Evolutionary conservation across 2,329 filamentous ascomycete genomes (phyloP), one percentile per base, ranked within the genome.

Genomic region (Metarhizium album): DNA sequence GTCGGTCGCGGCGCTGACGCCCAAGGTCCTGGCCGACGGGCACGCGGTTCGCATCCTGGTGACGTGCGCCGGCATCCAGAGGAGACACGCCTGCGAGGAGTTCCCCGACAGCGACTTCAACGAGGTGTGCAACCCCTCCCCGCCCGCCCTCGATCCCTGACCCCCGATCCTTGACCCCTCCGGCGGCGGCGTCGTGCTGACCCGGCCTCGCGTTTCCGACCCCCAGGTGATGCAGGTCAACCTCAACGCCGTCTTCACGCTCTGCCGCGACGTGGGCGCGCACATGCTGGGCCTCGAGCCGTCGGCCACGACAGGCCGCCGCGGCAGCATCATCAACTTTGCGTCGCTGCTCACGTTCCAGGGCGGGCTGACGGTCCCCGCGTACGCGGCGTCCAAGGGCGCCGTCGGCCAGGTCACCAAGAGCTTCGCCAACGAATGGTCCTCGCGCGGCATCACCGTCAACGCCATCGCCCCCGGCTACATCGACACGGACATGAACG

Each of bases 401-500:
- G 90, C 86, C 8, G 83, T 95, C 0, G 84, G 81, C 5, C 89
- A 95, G 70, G 68, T 94, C 53, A 94, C 88, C 48, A 94, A 93
- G 71, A 84, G 84, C 24, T 74, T 95, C 52, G 82, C 83, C 45
- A 95, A 95, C 64, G 87, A 94, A 70, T 95, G 90, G 90, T 81
- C 83, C 0, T 67, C 73, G n/a, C 78, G 82, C 61, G 89, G 89
- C 2, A 77, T 95, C 54, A 87, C 79, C 1, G 89, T 95, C 40
- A 95, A 95, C 66, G 87, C 86, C 7, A 87, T 95, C 62, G 89
- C 90, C 2, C 90, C 90, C 0, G 90, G 90, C 0, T 95, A 95
- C 67, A 87, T 95, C 59, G 86, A 80, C 47, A 95, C 90, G n/a
- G 90, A 95, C 54, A 95, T 95, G 90, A 96, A 95, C 65, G 78